phyloP scores from a whole-genome alignment of 2,329 filamentous ascomycete genomes.

The Calonectria honghensis region DNA sequence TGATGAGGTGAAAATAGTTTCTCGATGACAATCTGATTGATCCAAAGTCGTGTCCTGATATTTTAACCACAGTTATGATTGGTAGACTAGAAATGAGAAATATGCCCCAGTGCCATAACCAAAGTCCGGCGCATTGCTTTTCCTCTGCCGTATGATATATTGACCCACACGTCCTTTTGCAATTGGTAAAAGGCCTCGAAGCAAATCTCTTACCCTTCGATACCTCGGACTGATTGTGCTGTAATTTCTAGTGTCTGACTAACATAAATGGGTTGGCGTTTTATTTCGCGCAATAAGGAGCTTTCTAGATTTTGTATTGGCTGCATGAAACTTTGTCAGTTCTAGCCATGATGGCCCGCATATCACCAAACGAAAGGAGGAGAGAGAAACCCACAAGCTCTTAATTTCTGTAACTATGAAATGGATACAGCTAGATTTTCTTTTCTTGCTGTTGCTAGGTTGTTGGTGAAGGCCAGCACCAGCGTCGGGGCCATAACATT shows the following conservation, averaged over 20 bases:
- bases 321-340: no score
- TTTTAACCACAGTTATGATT: neutral
- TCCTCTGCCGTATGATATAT: neutral
- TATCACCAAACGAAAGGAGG: no score
- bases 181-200: neutral
- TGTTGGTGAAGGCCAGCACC: no score
- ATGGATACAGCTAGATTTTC: no score
- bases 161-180: neutral
- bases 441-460: no score
- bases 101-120: neutral
- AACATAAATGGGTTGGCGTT: neutral
- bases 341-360: no score
- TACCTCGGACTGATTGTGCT: neutral
- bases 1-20: neutral
- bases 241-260: neutral
- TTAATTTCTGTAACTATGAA: no score
- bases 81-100: neutral
- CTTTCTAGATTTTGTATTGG: neutral
- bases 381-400: no score
- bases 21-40: neutral
- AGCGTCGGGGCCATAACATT: no score
- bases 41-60: neutral
- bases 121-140: neutral
- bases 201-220: neutral
- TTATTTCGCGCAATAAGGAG: neutral